These are phyloP conservation scores for Erucastrum elatum DNA, from an alignment of 345 rosid species.

Conservation along the genomic window DNA sequence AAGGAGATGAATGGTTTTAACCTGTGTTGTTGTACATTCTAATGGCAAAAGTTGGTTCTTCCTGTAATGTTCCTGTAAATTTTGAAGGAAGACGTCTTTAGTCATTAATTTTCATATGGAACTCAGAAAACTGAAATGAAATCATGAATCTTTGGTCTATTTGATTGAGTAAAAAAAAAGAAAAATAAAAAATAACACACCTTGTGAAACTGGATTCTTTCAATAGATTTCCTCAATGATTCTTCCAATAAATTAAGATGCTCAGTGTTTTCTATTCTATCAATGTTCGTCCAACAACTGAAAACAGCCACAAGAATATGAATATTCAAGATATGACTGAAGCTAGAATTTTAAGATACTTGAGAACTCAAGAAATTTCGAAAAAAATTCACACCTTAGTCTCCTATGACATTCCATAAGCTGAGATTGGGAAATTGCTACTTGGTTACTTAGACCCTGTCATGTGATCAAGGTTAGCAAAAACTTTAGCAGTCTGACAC, in stretches of 20 bases:
- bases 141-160: background rate
- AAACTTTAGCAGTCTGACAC: slow-evolving; percentile 18
- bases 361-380: slow-evolving; percentile 10
- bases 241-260: slow-evolving; percentile 78
- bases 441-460: slow-evolving; percentile 71
- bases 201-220: slow-evolving; percentile 55
- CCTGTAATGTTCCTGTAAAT: slow-evolving; percentile 56
- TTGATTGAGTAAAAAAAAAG: background rate
- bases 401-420: slow-evolving; percentile 68
- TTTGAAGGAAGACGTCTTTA: slow-evolving; percentile 14
- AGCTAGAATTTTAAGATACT: background rate
- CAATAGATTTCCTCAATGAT: slow-evolving; percentile 64
- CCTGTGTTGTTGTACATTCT: slow-evolving; percentile 63
- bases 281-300: slow-evolving; percentile 78
- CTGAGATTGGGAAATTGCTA: slow-evolving; percentile 57
- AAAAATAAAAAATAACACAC: slow-evolving; percentile 38
- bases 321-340: background rate
- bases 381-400: slow-evolving; percentile 57
- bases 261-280: slow-evolving; percentile 63
- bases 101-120: background rate
- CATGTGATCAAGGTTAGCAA: slow-evolving; percentile 29
- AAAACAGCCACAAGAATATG: slow-evolving; percentile 25
- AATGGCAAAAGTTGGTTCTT: slow-evolving; percentile 60
- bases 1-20: slow-evolving; percentile 25
- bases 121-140: slow-evolving; percentile 1